Evolutionary conservation across 2,329 filamentous ascomycete species (phyloP), one percentile per base, ranked within the genome.

Genomic region (Cryoendolithus antarcticus): DNA sequence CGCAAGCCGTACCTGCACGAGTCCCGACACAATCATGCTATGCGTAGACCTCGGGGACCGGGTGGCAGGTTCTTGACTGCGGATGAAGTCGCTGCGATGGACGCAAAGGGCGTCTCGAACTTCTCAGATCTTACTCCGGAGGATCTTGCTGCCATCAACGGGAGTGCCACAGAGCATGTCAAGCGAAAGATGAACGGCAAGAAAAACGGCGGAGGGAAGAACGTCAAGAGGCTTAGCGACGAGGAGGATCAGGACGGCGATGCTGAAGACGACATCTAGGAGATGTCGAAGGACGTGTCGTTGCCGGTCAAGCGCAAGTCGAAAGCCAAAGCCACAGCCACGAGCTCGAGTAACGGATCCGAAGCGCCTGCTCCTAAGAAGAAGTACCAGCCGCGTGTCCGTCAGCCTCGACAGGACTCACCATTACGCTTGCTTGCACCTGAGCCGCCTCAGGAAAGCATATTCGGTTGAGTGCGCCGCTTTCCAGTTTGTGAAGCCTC

Each of bases 1-100:
- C 78, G 91, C 30, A 96, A 95, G 64, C 91, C 91, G 3, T 98
- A 98, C 55, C 72, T 98, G 27, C 91, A 98, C 64, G 91, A 98
- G 59, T 96, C 89, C 21, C 75, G 91, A 55, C 91, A 98, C 62
- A 96, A 96, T 57, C 91, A 98, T 62, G 91, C 91, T 7, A 98
- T 98, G 91, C 79, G 91, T 42, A 72, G 91, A 53, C 91, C 91
- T 21, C 77, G 91, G 58, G 91, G 91, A n/a, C 91, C 91, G 1
- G 91, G 91, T 38, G 91, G 91, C 13, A 80, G 91, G 15, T 98
- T 98, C 70, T 66, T 98, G 60, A 98, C 91, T 0, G 89, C 91
- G 1, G 91, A 96, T 41, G 91, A 98, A 60, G 88, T 95, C 3
- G 86, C 86, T 4, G 80, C 82, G 37, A 86, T 94, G 69, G 88